Evolutionary conservation across 768 basidiomycete species (phyloP).

Genomic region (Fibroporia radiculosa): DNA sequence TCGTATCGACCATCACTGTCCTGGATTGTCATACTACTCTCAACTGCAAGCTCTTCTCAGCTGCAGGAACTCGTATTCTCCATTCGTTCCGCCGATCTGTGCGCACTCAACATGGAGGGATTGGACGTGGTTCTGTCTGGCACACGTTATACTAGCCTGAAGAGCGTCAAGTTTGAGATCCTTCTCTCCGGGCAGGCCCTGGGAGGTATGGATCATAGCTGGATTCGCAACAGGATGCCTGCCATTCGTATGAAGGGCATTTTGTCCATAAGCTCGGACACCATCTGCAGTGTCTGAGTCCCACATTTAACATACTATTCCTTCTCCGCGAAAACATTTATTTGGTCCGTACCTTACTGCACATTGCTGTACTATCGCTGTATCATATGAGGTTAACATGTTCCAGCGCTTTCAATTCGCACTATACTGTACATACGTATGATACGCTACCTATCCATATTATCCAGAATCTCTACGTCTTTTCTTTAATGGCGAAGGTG

Average conservation of each 20-base stretch:
- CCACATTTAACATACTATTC: too few species aligned
- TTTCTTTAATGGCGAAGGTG: too few species aligned
- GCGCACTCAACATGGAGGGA: conserved; percentile 15
- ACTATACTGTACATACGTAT: too few species aligned
- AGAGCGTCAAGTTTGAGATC: conserved; percentile 9
- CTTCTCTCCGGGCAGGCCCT: neutral
- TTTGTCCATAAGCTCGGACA: too few species aligned
- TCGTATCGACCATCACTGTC: conserved; percentile 14
- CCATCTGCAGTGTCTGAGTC: too few species aligned
- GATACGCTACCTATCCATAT: too few species aligned
- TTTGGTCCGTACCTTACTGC: too few species aligned
- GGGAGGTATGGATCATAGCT: neutral
- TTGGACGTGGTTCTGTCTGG: conserved; percentile 15
- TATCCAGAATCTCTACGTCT: too few species aligned
- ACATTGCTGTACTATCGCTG: too few species aligned
- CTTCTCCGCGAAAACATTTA: too few species aligned
- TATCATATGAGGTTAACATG: too few species aligned
- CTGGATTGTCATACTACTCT: conserved; percentile 15
- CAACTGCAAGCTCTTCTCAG: conserved; percentile 5
- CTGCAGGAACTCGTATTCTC: conserved; percentile 8
- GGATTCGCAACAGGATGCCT: neutral
- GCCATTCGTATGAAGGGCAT: neutral
- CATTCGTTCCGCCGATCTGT: conserved; percentile 7
- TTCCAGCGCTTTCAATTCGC: too few species aligned
- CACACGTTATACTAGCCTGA: conserved; percentile 5